Percentiles rank a stretch among this genome's conserved stretches.
Evolutionary conservation across 805 yeast species (phyloP).

Genomic region (Diddensiella caesifluorescens): DNA sequence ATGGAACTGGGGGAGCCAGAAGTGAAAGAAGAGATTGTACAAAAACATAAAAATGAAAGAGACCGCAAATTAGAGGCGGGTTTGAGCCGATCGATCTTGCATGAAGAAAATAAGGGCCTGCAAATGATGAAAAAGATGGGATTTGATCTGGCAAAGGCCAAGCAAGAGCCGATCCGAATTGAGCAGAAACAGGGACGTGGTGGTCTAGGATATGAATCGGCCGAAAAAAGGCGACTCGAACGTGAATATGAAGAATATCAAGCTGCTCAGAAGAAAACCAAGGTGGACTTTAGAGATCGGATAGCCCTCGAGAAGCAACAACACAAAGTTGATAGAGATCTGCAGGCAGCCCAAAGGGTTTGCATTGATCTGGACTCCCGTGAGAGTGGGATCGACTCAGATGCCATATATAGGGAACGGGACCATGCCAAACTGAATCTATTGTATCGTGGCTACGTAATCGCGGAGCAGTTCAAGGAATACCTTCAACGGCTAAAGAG

Average conservation of each 20-base stretch:
- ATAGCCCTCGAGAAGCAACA: conserved; percentile 1
- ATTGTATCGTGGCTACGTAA: conserved; percentile 10
- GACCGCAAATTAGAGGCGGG: conserved; percentile 8
- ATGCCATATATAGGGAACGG: conserved; percentile 6
- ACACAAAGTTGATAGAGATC: not conserved
- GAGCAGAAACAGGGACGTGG: conserved; percentile 13
- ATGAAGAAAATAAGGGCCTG: conserved; percentile 23
- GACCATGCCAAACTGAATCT: conserved; percentile 20
- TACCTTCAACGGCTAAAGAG: conserved; percentile 1
- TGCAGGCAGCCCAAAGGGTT: conserved; percentile 8
- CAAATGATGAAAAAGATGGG: conserved; percentile 59
- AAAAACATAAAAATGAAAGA: too few species aligned
- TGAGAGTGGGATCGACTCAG: conserved; percentile 4
- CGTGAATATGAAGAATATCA: conserved; percentile 10
- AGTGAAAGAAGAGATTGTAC: too few species aligned
- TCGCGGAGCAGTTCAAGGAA: conserved; percentile 7
- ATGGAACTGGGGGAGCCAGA: conserved; percentile 25
- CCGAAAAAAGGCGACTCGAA: conserved; percentile 10
- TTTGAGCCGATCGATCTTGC: conserved; percentile 4
- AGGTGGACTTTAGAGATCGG: conserved; percentile 7
- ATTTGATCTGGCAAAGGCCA: conserved; percentile 43
- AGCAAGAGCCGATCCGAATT: conserved; percentile 30
- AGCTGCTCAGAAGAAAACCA: conserved; percentile 4
- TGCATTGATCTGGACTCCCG: conserved; percentile 12
- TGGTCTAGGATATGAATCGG: conserved; percentile 15